Conservation (phyloP, 805 yeast species). For the Helenozyma baotianmanensis region DNA sequence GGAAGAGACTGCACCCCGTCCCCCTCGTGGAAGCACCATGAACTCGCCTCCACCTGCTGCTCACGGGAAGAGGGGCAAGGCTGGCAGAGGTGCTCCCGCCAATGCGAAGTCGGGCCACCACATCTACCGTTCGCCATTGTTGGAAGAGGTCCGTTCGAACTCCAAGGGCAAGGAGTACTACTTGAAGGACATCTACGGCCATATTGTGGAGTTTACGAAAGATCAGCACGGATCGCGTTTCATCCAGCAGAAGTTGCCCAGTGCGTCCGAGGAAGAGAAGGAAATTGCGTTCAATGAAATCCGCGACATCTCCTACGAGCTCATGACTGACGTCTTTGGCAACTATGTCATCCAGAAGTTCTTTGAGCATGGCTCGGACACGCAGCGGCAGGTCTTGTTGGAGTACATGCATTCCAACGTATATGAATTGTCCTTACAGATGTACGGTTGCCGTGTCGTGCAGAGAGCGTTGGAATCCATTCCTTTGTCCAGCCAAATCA, state of each 20-base stretch:
- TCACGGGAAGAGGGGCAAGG: conserved; percentile 11
- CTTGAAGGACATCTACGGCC: conserved; percentile 75
- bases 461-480: conserved; percentile 86
- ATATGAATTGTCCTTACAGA: conserved; percentile 74
- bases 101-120: conserved; percentile 32
- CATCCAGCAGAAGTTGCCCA: conserved; percentile 81
- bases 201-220: conserved; percentile 84
- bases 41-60: conserved; percentile 2
- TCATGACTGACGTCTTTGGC: conserved; percentile 97
- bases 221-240: conserved; percentile 98
- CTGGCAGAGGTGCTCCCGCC: conserved; percentile 13
- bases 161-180: conserved; percentile 53
- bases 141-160: conserved; percentile 80
- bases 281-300: conserved; percentile 83
- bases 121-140: conserved; percentile 68
- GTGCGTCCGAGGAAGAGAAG: conserved; percentile 61
- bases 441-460: conserved; percentile 98
- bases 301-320: conserved; percentile 62
- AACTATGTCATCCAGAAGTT: conserved; percentile 94
- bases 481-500: conserved; percentile 57
- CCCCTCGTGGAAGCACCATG: no score
- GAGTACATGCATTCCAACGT: conserved; percentile 72
- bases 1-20: background rate
- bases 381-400: conserved; percentile 66
- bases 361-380: conserved; percentile 73